Base-by-base conservation (phyloP, 2,329 filamentous ascomycete species). In the Leptographium wingfieldii region DNA sequence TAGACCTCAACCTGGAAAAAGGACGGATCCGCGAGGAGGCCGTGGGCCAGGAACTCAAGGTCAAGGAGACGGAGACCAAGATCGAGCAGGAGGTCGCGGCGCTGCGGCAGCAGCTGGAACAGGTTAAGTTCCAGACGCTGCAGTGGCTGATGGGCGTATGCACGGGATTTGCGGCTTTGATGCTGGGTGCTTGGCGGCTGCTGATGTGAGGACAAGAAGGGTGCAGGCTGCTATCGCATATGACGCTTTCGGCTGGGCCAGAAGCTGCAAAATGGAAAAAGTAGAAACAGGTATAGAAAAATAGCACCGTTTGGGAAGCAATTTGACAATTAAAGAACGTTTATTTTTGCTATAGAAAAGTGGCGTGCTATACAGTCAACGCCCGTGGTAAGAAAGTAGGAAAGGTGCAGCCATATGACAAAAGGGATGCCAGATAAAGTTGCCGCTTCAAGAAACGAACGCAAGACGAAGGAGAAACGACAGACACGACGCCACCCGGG, bases 31-130 rank as follows among this genome's bases (percentile, higher is more conserved):
- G 94, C 63, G 94, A 99, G 74, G 94, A 99, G 77, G 91, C 92
- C 22, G 95, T 96, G 66, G 87, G 88, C 61, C 94, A 97, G 76
- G 94, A 99, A 73, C 84, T 99, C 74, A 95, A 96, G 77, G 90
- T 99, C 69, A 96, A 96, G 77, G 94, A 99, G 80, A 97, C 94
- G 14, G 94, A 99, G 77, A 96, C 92, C 61, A 86, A 95, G 74
- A 97, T 99, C 68, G 94, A 99, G 77, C 92, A 97, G 75, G 94
- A 97, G 77, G 91, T 94, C 59, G 92, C 92, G 49, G 87, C 88
- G 38, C 73, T 99, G 69, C 80, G 90, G 66, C 94, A 97, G 77
- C 87, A 95, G 75, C 80, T 99, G 55, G 94, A 99, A 76, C 88
- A 90, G 66, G 94, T 99, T 72, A 99, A 99, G 79, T 97, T 97